A percentile compares a stretch with the other conserved stretches of the same genome.
Evolutionary conservation across 2,329 filamentous ascomycete genomes (phyloP).

Genomic region (Fusarium graminum): DNA sequence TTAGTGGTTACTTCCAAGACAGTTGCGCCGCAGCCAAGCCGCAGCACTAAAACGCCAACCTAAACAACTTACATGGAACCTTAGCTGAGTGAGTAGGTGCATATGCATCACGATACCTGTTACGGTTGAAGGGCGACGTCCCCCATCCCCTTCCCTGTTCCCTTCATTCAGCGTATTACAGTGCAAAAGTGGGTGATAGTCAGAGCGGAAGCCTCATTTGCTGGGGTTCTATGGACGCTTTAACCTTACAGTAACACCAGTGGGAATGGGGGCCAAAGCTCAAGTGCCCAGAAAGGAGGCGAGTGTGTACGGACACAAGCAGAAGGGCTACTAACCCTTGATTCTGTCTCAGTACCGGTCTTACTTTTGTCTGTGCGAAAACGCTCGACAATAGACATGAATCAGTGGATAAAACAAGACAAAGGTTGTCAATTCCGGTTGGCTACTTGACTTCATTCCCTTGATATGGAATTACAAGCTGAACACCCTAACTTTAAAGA

Average conservation of each 20-base stretch:
- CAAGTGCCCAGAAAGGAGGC: constrained; percentile 29
- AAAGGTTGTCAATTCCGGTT: constrained; percentile 28
- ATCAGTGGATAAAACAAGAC: constrained; percentile 8
- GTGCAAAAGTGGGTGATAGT: constrained; percentile 17
- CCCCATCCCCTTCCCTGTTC: background rate
- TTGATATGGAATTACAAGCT: background rate
- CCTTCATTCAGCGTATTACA: constrained; percentile 2
- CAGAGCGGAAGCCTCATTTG: constrained; percentile 34
- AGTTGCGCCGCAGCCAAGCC: constrained; percentile 29
- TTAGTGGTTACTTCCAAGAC: constrained; percentile 30
- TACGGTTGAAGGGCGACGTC: background rate
- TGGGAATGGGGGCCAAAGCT: constrained; percentile 35
- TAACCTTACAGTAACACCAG: constrained; percentile 16
- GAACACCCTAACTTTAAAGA: background rate
- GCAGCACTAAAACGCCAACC: constrained; percentile 7
- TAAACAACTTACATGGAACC: background rate
- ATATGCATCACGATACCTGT: constrained; percentile 9
- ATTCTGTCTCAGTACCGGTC: constrained; percentile 3
- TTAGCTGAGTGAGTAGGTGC: constrained; percentile 7
- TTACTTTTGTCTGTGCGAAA: constrained; percentile 10
- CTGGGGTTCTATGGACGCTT: constrained; percentile 22
- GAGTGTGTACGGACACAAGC: constrained; percentile 6
- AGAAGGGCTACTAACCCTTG: constrained; percentile 3
- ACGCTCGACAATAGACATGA: constrained; percentile 21
- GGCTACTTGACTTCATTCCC: background rate